Evolutionary conservation across 768 basidiomycete genomes (phyloP), one percentile per base, ranked within the genome.

Genomic region (Cystofilobasidium macerans): DNA sequence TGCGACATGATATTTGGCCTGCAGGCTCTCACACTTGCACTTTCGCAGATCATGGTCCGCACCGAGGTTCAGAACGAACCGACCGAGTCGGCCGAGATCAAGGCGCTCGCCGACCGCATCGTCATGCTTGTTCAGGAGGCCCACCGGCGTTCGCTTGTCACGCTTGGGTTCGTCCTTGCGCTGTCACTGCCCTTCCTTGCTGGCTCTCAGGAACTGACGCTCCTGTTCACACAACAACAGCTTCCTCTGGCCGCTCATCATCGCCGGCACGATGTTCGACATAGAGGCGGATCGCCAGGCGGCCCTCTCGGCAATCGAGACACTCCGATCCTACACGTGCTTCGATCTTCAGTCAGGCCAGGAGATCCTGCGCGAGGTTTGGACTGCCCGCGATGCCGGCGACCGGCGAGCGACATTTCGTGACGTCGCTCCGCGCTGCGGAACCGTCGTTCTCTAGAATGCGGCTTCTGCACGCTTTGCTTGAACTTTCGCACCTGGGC

Each of bases 361-460:
- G 28, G 51, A 54, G 51, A 54, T 54, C 30, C 51, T 54, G 26
- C 51, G 51, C 51, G 51, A 54, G 51, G 51, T 54, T 5, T 54
- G 51, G 51, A 16, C 16, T 30, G 51, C 51, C 14, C 26, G 51
- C 26, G 51, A 54, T 22, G 11, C 14, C 7, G 51, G 51, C 13
- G 28, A 54, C 51, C 18, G 4, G 2, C 6, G 32, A 5, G 51
- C 51, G 28, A 4, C 51, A 16, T 54, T 28, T 16, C 16, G 51
- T 3, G 51, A 54, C 51, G 51, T 54, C 51, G 51, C 51, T 16
- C 51, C 51, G 9, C 28, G 51, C 18, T 54, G 51, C 28, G 51
- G 51, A 16, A 30, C 51, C 13, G 51, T 54, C 51, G 51, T 54
- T 1, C 51, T 54, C 8, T 54, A 47, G 22, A 24, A 40, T 16